Conservation (phyloP, 805 yeast genomes). For the Suhomyces vadensis region DNA sequence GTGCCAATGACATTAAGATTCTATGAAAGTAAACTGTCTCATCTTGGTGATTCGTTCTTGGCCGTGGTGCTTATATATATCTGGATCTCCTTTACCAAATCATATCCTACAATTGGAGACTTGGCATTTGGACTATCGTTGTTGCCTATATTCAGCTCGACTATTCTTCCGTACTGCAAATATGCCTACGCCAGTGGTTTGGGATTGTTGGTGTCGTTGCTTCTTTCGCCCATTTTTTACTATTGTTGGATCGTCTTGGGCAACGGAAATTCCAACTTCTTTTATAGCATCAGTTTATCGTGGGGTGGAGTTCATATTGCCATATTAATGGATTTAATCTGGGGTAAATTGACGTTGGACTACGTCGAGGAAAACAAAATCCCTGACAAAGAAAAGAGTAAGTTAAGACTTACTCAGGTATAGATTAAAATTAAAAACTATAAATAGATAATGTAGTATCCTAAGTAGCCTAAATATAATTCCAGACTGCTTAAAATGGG, state of each 20-base stretch:
- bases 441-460: not conserved
- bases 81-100: constrained; percentile 62
- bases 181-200: constrained; percentile 49
- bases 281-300: constrained; percentile 87
- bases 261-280: constrained; percentile 94
- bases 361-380: constrained; percentile 48
- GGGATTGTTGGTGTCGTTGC: constrained; percentile 50
- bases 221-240: constrained; percentile 85
- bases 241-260: constrained; percentile 93
- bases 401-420: constrained; percentile 52
- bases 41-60: constrained; percentile 54
- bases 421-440: constrained; percentile 8
- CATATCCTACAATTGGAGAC: constrained; percentile 87
- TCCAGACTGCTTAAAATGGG: too few species aligned
- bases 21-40: constrained; percentile 18
- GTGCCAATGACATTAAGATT: constrained; percentile 77
- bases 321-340: constrained; percentile 70
- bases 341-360: constrained; percentile 76
- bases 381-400: constrained; percentile 28
- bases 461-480: not conserved
- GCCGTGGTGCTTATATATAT: constrained; percentile 47
- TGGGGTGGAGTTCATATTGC: constrained; percentile 71
- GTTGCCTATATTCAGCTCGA: constrained; percentile 45
- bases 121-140: constrained; percentile 47
- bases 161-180: constrained; percentile 47